Percentiles rank a stretch among this genome's conserved stretches.
Conservation (phyloP, 257 asterid species). For the Lithospermum erythrorhizon region DNA sequence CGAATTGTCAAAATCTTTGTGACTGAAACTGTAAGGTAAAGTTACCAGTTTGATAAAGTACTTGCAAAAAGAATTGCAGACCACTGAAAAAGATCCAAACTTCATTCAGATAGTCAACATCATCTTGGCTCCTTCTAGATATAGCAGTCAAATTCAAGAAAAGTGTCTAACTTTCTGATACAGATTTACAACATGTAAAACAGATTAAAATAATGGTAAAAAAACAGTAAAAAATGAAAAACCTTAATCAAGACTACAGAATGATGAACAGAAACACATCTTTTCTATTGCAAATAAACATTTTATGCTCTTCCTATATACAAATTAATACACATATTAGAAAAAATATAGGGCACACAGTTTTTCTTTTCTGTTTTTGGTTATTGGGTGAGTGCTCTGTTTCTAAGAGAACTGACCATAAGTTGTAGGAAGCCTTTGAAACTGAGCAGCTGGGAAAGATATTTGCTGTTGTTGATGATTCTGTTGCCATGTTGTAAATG, state of each 20-base stretch:
- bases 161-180: slow-evolving; percentile 13
- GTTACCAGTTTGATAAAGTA: not conserved
- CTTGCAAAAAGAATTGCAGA: slow-evolving; percentile 1
- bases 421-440: slow-evolving; percentile 43
- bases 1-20: slow-evolving; percentile 2
- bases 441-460: slow-evolving; percentile 26
- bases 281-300: slow-evolving; percentile 21
- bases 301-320: slow-evolving; percentile 45
- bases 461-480: slow-evolving; percentile 39
- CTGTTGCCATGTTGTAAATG: slow-evolving; percentile 30
- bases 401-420: slow-evolving; percentile 59
- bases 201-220: not conserved
- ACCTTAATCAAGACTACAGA: not conserved
- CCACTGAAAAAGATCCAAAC: not conserved
- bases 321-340: slow-evolving; percentile 37
- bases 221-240: not conserved
- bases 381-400: not conserved
- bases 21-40: slow-evolving; percentile 5
- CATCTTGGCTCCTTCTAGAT: not conserved
- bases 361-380: not conserved
- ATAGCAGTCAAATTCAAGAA: slow-evolving; percentile 23
- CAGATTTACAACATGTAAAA: slow-evolving; percentile 30
- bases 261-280: slow-evolving; percentile 9
- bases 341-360: slow-evolving; percentile 11
- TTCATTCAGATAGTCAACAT: not conserved